A percentile compares a stretch with the other conserved stretches of the same genome.
Conservation (phyloP, 768 basidiomycete species). For the Fomitopsis serialis region DNA sequence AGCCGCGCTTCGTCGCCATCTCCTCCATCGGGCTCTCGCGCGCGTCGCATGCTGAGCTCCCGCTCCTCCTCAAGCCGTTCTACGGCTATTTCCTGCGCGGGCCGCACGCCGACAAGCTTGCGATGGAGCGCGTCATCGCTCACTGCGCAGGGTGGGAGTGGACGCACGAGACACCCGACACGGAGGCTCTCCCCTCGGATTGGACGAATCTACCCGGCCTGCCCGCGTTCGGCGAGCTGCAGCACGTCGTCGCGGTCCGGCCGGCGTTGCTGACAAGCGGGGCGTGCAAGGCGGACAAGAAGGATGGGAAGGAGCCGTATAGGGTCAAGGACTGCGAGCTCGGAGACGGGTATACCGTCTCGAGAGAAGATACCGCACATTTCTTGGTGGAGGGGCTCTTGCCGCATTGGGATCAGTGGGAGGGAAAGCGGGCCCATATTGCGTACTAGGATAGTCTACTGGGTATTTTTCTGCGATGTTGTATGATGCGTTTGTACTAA, state of each 20-base stretch:
- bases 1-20: conserved; percentile 48
- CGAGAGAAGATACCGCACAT: conserved; percentile 60
- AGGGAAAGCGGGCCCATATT: conserved; percentile 44
- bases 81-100: conserved; percentile 39
- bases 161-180: conserved; percentile 40
- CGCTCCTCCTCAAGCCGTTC: conserved; percentile 41
- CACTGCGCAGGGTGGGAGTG: conserved; percentile 49
- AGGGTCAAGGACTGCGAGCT: conserved; percentile 30
- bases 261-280: conserved; percentile 59
- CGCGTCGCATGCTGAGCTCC: conserved; percentile 39
- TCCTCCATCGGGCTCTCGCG: conserved; percentile 49
- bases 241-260: conserved; percentile 44
- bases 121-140: conserved; percentile 44
- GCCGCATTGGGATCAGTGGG: conserved; percentile 47
- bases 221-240: conserved; percentile 38
- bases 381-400: conserved; percentile 48
- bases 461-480: too few species aligned
- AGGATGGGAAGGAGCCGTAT: conserved; percentile 32
- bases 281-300: conserved; percentile 30
- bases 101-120: conserved; percentile 60
- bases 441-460: too few species aligned
- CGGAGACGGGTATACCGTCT: conserved; percentile 41
- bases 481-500: too few species aligned
- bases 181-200: conserved; percentile 37
- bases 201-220: conserved; percentile 41